Percentiles rank a stretch among this genome's conserved stretches.
Evolutionary conservation across 2,329 filamentous ascomycete genomes (phyloP).

Genomic region (Fusarium caatingaense): DNA sequence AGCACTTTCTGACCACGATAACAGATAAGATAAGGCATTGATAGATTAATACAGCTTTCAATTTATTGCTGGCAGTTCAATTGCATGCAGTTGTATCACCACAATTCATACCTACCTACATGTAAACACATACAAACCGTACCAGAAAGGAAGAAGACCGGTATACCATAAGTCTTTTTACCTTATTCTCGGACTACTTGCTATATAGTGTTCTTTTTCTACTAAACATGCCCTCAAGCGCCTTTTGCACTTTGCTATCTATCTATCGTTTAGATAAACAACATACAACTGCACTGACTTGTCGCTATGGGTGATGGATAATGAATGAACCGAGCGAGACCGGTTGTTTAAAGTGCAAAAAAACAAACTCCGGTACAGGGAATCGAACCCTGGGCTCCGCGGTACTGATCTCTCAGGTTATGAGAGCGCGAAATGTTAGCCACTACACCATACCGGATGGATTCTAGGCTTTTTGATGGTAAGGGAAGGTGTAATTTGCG

Average conservation of each 20-base stretch:
- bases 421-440: constrained; percentile 51
- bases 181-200: not conserved
- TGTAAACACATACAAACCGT: not conserved
- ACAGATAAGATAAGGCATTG: constrained; percentile 10
- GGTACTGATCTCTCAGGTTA: constrained; percentile 42
- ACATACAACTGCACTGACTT: not conserved
- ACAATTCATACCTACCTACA: not conserved
- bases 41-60: not conserved
- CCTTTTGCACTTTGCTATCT: not conserved
- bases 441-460: constrained; percentile 48
- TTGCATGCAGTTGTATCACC: not conserved
- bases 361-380: constrained; percentile 42
- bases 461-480: too few species aligned
- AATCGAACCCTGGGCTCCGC: constrained; percentile 47
- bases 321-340: not conserved
- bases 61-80: not conserved
- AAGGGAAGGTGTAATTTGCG: too few species aligned
- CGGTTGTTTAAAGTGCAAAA: rapidly evolving
- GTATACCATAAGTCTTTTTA: not conserved
- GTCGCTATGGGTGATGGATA: not conserved
- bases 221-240: not conserved
- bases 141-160: not conserved
- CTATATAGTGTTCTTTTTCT: not conserved
- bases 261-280: not conserved
- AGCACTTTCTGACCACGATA: constrained; percentile 4